Base-by-base conservation (phyloP, 2,329 filamentous ascomycete species). In the Beauveria australis region DNA sequence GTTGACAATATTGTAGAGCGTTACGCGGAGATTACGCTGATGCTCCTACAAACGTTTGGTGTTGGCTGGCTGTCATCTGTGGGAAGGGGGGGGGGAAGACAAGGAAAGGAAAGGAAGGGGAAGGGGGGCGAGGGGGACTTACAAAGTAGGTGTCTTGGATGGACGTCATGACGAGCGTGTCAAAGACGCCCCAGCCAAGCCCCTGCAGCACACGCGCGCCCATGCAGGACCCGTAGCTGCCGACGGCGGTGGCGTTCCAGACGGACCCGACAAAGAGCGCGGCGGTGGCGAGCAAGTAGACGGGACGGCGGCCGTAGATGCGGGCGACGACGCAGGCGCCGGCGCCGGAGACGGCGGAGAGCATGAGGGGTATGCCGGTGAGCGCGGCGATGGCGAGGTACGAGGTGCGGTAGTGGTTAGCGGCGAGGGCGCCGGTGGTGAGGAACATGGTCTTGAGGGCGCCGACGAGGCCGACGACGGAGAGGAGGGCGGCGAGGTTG, bases 101-200 rank as follows among this genome's bases (percentile, higher is more conserved):
- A 43, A 26, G 24, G 12, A 3, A 26, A 4, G n/a, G 18, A 2
- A 22, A 4, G 10, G 30, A n/a, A n/a, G n/a, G n/a, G n/a, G n/a
- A n/a, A n/a, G n/a, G n/a, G n/a, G n/a, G n/a, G n/a, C n/a, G n/a
- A n/a, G n/a, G n/a, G n/a, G 2, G 10, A 69, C 79, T 70, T 68
- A 84, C 81, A 66, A 82, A 85, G 67, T 78, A 85, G 1, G 79
- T 80, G 64, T 86, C 83, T 52, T 81, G 76, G 53, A 86, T 79
- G 2, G 79, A 80, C 1, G 75, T 76, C 37, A 79, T 70, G 33
- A 83, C 73, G 44, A 85, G 69, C 5, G 76, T 78, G 64, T 86
- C 83, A 62, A 85, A 82, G 12, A 79, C 77, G 6, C 82, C 82
- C 79, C 83, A 84, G n/a, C 79, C 82, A 0, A 85, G 60, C 1